phyloP scores from a whole-genome alignment of 2,329 filamentous ascomycete species.

The Fusarium brachygibbosum region DNA sequence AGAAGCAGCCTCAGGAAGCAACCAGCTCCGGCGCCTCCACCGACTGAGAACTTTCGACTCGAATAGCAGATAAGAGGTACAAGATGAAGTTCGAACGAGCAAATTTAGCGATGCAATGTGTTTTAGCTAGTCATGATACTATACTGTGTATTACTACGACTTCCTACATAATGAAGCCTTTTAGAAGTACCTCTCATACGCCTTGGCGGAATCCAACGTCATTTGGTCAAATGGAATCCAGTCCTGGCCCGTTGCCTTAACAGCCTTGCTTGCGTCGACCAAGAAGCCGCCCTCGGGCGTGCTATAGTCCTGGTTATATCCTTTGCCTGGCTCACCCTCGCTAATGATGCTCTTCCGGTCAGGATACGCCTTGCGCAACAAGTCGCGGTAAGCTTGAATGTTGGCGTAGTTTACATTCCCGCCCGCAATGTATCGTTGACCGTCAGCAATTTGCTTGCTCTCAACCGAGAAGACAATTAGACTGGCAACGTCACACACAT shows the following conservation, averaged over 20 bases:
- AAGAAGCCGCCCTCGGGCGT: neutral
- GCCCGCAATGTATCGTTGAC: conserved; percentile 20
- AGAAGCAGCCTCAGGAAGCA: neutral
- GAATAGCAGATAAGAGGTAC: no score
- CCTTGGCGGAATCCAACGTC: conserved; percentile 15
- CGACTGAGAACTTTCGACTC: neutral
- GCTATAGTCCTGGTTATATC: conserved; percentile 12
- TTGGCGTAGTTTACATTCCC: conserved; percentile 13
- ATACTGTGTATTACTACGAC: neutral
- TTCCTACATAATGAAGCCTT: neutral
- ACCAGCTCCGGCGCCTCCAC: neutral
- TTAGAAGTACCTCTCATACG: conserved; percentile 21
- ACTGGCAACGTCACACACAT: conserved; percentile 25
- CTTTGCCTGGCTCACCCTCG: neutral
- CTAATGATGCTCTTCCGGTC: neutral
- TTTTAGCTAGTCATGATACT: no score
- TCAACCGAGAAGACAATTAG: conserved; percentile 18
- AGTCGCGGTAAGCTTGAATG: conserved; percentile 24
- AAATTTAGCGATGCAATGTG: rapidly evolving
- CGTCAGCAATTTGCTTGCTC: conserved; percentile 9
- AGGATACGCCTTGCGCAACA: conserved; percentile 17
- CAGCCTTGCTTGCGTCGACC: conserved; percentile 14
- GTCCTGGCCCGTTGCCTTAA: conserved; percentile 2
- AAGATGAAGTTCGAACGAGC: neutral
- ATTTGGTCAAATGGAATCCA: conserved; percentile 23